A percentile compares a stretch with the other conserved stretches of the same genome.
Conservation (phyloP, 2,329 filamentous ascomycete species). For the Fonsecaea pedrosoi region DNA sequence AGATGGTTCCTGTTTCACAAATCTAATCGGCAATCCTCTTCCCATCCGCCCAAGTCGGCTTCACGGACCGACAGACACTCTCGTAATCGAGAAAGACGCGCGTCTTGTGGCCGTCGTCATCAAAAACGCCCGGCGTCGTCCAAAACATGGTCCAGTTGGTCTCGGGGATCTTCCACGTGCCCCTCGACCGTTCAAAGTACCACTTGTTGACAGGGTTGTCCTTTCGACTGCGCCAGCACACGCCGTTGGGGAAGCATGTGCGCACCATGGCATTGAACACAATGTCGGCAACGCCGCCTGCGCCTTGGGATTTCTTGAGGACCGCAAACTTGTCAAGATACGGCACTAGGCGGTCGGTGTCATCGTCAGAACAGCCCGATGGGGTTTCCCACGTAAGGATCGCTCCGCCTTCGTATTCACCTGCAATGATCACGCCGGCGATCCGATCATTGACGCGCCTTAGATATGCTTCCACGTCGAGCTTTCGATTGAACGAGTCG, state of each 20-base stretch:
- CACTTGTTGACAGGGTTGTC: constrained; percentile 98
- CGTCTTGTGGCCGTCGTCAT: constrained; percentile 51
- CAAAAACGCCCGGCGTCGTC: constrained; percentile 74
- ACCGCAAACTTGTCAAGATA: constrained; percentile 99
- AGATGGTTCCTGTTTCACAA: not conserved
- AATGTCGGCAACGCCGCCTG: constrained; percentile 90
- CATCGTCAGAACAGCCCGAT: constrained; percentile 60
- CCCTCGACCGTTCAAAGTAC: constrained; percentile 92
- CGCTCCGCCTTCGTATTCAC: constrained; percentile 94
- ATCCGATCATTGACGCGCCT: constrained; percentile 78
- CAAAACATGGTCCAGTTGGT: constrained; percentile 98
- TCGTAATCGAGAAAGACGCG: constrained; percentile 71
- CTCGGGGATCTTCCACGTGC: constrained; percentile 80
- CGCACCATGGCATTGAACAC: constrained; percentile 96
- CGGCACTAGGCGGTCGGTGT: constrained; percentile 73
- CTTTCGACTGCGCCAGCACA: constrained; percentile 89
- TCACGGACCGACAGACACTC: constrained; percentile 71
- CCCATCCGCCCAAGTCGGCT: constrained; percentile 56
- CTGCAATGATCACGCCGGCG: constrained; percentile 91
- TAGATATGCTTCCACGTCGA: constrained; percentile 85
- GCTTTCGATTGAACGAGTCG: constrained; percentile 84
- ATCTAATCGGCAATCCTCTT: constrained; percentile 44
- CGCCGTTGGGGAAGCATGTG: constrained; percentile 83
- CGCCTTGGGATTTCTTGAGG: constrained; percentile 83
- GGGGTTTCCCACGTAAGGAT: constrained; percentile 94